Conservation (phyloP, 768 basidiomycete genomes). For the Stropharia rugosoannulata region DNA sequence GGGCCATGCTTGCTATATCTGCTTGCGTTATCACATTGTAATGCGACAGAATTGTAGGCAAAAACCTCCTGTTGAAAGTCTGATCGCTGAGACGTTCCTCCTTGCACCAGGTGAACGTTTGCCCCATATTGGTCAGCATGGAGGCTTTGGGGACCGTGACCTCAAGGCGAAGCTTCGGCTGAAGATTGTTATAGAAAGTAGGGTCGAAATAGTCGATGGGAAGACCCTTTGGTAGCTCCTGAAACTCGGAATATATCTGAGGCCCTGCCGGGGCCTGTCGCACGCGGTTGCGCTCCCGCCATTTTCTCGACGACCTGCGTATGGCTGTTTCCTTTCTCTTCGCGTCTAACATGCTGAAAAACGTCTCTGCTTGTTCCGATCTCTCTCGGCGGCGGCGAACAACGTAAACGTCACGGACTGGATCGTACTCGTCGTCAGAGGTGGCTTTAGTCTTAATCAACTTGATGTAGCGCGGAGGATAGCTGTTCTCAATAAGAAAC, state of each 20-base stretch:
- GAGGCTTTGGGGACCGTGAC: not conserved
- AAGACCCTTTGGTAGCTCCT: slow-evolving; percentile 3
- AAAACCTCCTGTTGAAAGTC: not conserved
- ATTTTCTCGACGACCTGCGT: not conserved
- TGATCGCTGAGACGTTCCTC: slow-evolving; percentile 3
- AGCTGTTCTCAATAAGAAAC: slow-evolving; percentile 4
- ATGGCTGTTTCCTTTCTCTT: not conserved
- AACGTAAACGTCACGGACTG: not conserved
- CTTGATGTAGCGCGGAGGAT: slow-evolving; percentile 1
- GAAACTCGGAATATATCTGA: not conserved
- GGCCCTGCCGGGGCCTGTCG: not conserved
- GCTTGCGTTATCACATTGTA: not conserved
- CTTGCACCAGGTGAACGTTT: not conserved
- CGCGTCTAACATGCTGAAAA: slow-evolving; percentile 7
- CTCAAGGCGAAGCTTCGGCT: not conserved
- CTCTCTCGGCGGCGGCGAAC: slow-evolving; percentile 11
- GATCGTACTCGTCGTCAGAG: slow-evolving; percentile 12
- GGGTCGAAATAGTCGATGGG: slow-evolving; percentile 18
- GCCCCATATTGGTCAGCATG: not conserved
- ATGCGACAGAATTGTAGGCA: not conserved
- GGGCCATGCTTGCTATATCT: not conserved
- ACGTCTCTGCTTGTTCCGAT: slow-evolving; percentile 3
- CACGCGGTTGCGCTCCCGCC: slow-evolving; percentile 3
- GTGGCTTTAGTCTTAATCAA: slow-evolving; percentile 11
- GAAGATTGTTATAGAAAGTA: slow-evolving; percentile 11